Evolutionary conservation across 768 basidiomycete species (phyloP).

Genomic region (Coprinellus aureogranulatus): DNA sequence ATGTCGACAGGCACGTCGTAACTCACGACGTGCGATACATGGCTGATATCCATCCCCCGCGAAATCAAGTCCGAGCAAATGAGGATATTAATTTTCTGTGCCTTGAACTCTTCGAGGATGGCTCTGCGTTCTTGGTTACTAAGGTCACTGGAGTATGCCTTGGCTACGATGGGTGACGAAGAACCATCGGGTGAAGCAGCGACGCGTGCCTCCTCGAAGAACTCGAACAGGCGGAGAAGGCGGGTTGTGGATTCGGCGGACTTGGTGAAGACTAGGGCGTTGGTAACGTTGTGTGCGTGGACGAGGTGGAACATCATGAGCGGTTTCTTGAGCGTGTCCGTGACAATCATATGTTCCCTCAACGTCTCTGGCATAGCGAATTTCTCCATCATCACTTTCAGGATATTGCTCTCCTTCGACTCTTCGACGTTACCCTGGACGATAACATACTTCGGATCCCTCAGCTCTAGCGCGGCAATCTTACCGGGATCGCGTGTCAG

Average conservation of each 20-base stretch:
- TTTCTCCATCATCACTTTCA: constrained; percentile 66
- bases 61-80: constrained; percentile 97
- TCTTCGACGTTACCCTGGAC: constrained; percentile 55
- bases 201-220: constrained; percentile 60
- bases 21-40: constrained; percentile 89
- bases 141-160: constrained; percentile 83
- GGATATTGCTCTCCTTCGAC: constrained; percentile 33
- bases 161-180: constrained; percentile 42
- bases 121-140: constrained; percentile 69
- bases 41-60: constrained; percentile 91
- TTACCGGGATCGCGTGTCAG: constrained; percentile 93
- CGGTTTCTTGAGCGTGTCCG: constrained; percentile 78
- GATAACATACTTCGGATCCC: constrained; percentile 84
- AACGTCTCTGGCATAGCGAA: constrained; percentile 82
- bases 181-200: constrained; percentile 9
- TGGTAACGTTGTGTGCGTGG: constrained; percentile 54
- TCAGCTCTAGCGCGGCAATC: constrained; percentile 75
- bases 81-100: constrained; percentile 77
- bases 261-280: constrained; percentile 94
- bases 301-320: constrained; percentile 87
- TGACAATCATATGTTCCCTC: constrained; percentile 82
- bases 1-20: constrained; percentile 98
- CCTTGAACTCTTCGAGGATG: constrained; percentile 79
- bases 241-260: constrained; percentile 86
- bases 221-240: constrained; percentile 76